Conservation (phyloP, 441 rosid genomes). For the Eruca vesicaria region DNA sequence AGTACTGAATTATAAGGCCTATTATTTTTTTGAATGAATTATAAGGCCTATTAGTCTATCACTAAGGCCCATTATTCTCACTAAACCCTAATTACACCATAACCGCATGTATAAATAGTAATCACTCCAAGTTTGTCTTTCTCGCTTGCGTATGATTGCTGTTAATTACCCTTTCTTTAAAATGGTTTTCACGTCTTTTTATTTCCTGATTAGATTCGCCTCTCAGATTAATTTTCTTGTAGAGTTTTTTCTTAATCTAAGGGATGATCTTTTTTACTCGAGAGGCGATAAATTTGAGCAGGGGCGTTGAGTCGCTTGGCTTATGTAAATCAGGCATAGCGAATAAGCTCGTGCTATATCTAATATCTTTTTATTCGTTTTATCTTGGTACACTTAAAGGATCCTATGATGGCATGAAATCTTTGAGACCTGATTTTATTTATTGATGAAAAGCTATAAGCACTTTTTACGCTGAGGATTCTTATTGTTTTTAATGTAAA, state of each 20-base stretch:
- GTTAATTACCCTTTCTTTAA: not conserved
- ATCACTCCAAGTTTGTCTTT: not conserved
- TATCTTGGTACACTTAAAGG: not conserved
- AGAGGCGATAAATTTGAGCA: constrained; percentile 16
- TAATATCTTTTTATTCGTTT: not conserved
- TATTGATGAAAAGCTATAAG: constrained; percentile 33
- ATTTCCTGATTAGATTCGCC: not conserved
- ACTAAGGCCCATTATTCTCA: not conserved
- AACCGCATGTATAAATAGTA: not conserved
- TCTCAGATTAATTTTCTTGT: constrained; percentile 16
- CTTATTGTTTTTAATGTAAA: not conserved
- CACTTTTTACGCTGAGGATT: constrained; percentile 28
- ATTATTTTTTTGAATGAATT: too few relatives aligned
- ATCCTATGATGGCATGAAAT: constrained; percentile 37
- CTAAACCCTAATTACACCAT: constrained; percentile 23
- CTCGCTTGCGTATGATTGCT: not conserved
- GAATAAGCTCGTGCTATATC: constrained; percentile 34
- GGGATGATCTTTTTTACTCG: not conserved
- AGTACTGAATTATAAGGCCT: constrained; percentile 1
- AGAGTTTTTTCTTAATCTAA: not conserved
- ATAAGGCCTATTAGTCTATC: constrained; percentile 6
- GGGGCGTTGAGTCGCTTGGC: constrained; percentile 39
- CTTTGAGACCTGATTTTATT: constrained; percentile 37
- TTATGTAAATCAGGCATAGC: constrained; percentile 26
- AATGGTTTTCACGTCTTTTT: not conserved